These are phyloP conservation scores for Isatis lusitanica DNA, from an alignment of 441 rosid genomes.

Conservation along the genomic window DNA sequence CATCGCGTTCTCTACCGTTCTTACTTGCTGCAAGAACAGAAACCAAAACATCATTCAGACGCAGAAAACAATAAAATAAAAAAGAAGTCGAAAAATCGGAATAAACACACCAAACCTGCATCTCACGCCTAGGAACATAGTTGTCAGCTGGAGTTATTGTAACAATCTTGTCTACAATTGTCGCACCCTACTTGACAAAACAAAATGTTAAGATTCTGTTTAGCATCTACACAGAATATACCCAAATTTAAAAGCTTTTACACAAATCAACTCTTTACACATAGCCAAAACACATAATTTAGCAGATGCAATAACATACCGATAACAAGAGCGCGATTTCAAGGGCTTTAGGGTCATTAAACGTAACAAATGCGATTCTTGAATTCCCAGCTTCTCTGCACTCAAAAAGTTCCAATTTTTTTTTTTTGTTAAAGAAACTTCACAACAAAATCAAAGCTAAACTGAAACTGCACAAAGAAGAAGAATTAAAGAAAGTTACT, in stretches of 20 bases:
- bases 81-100: not conserved
- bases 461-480: not conserved
- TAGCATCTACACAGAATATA: no score
- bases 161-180: conserved; percentile 65
- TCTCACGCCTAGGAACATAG: conserved; percentile 45
- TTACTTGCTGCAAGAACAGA: conserved; percentile 62
- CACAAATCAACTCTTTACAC: not conserved
- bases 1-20: conserved; percentile 49
- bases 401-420: not conserved
- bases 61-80: not conserved
- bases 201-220: no score
- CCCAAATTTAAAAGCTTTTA: not conserved
- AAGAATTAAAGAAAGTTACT: conserved; percentile 37
- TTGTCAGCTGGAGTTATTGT: conserved; percentile 50
- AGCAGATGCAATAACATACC: conserved; percentile 38
- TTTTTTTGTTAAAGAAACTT: not conserved
- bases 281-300: not conserved
- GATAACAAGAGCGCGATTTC: conserved; percentile 91
- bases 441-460: not conserved
- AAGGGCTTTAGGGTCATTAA: conserved; percentile 82
- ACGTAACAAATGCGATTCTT: conserved; percentile 77
- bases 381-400: conserved; percentile 61
- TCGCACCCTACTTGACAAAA: conserved; percentile 53
- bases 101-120: conserved; percentile 39
- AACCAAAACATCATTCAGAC: conserved; percentile 19